A percentile compares a stretch with the other conserved stretches of the same genome.
These are phyloP conservation scores for Albophoma yamanashiensis DNA, from an alignment of 2,329 filamentous ascomycete genomes.

Conservation along the genomic window DNA sequence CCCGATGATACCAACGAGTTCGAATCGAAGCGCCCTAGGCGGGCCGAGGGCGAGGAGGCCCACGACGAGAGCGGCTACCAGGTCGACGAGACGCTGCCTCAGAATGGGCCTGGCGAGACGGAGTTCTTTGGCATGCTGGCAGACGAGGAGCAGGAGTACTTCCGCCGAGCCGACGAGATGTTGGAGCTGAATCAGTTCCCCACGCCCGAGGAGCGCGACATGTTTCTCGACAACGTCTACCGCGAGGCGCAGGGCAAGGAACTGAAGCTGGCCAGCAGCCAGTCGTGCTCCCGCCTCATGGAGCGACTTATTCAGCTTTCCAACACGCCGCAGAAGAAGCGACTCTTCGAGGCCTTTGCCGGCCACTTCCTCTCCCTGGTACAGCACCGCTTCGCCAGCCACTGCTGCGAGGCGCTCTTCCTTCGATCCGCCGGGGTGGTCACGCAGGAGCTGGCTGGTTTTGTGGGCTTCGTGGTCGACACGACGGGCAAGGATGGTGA, in stretches of 20 bases:
- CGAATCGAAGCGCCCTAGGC: constrained; percentile 15
- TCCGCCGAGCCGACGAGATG: constrained; percentile 78
- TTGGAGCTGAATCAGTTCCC: constrained; percentile 84
- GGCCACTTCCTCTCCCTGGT: constrained; percentile 83
- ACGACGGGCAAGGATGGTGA: constrained; percentile 30
- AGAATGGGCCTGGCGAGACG: constrained; percentile 35
- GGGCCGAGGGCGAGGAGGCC: constrained; percentile 8
- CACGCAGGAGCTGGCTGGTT: constrained; percentile 55
- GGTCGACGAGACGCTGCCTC: constrained; percentile 12
- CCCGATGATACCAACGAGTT: constrained; percentile 9
- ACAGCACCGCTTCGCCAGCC: constrained; percentile 91
- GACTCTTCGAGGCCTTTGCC: constrained; percentile 73
- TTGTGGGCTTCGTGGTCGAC: constrained; percentile 30
- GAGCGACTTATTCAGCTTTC: constrained; percentile 82
- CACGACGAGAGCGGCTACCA: constrained; percentile 9
- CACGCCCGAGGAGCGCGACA: constrained; percentile 56
- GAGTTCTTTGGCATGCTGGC: constrained; percentile 91
- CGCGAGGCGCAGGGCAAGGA: constrained; percentile 84
- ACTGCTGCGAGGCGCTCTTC: constrained; percentile 94
- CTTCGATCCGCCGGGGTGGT: constrained; percentile 70
- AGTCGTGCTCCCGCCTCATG: constrained; percentile 88
- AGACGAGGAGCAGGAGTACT: constrained; percentile 92
- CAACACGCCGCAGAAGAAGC: constrained; percentile 70
- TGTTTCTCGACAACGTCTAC: constrained; percentile 75
- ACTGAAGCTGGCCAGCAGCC: constrained; percentile 89